These are phyloP conservation scores for Marasmius oreades DNA, from an alignment of 1,284 basidiomycete species.

Conservation along the genomic window DNA sequence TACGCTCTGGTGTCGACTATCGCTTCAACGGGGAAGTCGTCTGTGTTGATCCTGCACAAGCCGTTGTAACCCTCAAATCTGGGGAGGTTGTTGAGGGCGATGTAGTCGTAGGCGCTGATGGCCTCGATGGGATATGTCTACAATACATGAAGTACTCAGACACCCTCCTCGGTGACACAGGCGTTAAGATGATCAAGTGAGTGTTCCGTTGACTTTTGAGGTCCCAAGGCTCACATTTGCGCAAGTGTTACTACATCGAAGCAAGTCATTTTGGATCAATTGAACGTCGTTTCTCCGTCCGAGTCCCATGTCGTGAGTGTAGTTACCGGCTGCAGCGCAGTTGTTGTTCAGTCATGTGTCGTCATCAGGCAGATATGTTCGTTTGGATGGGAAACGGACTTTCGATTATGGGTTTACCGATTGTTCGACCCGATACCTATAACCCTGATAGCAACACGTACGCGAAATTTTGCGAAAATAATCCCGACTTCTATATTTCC, in stretches of 20 bases:
- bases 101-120: conserved; percentile 67
- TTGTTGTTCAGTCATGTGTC: conserved; percentile 3
- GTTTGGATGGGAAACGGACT: conserved; percentile 40
- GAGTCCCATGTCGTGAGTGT: conserved; percentile 26
- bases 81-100: conserved; percentile 48
- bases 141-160: conserved; percentile 22
- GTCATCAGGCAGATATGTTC: conserved; percentile 31
- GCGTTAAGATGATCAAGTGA: conserved; percentile 43
- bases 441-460: conserved; percentile 14
- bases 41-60: conserved; percentile 31
- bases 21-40: conserved; percentile 38
- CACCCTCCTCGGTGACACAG: conserved; percentile 19
- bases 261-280: conserved; percentile 34
- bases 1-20: conserved; percentile 39
- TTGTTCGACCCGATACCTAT: conserved; percentile 25
- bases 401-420: conserved; percentile 31
- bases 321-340: conserved; percentile 3
- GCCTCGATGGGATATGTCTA: background rate
- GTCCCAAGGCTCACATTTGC: background rate
- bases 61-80: conserved; percentile 37
- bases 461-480: background rate
- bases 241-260: conserved; percentile 41
- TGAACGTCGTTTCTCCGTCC: conserved; percentile 30
- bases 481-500: background rate
- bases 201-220: conserved; percentile 12